These are phyloP conservation scores for Trichomonas tenax DNA, from an alignment of 208 protist species.

Conservation along the genomic window DNA sequence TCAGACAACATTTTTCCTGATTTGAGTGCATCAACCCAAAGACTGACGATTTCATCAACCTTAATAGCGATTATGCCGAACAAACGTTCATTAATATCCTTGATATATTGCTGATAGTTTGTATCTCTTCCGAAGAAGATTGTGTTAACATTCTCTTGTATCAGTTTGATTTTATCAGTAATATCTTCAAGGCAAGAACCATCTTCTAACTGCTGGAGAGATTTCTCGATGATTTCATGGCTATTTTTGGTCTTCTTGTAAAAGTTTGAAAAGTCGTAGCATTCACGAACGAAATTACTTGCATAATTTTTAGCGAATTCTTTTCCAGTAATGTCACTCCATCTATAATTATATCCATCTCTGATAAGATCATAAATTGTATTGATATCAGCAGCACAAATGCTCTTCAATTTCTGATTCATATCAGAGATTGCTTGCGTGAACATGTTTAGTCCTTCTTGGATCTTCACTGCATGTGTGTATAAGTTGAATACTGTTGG, in stretches of 20 bases:
- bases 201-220: background rate
- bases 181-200: background rate
- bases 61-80: background rate
- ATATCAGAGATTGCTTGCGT: background rate
- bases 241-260: background rate
- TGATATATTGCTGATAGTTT: background rate
- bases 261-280: background rate
- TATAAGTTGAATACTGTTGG: background rate
- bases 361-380: background rate
- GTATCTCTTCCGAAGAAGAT: background rate
- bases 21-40: background rate
- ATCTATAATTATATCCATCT: background rate
- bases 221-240: background rate
- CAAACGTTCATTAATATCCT: background rate
- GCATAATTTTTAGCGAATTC: background rate
- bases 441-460: background rate
- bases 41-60: background rate
- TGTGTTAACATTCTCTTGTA: background rate
- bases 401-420: background rate
- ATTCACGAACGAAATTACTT: background rate
- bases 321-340: background rate
- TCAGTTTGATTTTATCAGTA: background rate
- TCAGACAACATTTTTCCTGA: background rate
- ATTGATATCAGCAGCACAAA: background rate
- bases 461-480: background rate